phyloP scores from a whole-genome alignment of 148 eudicot species.

The Dysphania ambrosioides region DNA sequence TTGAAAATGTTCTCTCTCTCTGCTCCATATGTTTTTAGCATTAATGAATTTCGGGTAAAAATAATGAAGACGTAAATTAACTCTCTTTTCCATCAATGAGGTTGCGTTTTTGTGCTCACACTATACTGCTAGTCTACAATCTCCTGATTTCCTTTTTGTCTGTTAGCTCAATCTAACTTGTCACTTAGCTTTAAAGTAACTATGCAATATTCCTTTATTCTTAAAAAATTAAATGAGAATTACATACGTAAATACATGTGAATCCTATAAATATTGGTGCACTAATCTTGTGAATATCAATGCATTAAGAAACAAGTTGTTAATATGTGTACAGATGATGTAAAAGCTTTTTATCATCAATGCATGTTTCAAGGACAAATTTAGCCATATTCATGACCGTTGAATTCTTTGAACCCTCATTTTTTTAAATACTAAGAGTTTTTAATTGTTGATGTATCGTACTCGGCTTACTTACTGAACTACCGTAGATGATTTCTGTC shows the following conservation, averaged over 20 bases:
- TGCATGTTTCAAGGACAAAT: neutral
- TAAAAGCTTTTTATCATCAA: neutral
- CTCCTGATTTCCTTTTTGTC: neutral
- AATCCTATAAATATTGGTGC: too few relatives aligned
- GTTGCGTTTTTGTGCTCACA: neutral
- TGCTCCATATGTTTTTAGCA: neutral
- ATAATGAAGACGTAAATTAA: too few relatives aligned
- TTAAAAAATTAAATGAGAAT: neutral
- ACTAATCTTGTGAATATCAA: neutral
- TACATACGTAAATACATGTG: neutral
- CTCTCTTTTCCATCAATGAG: neutral
- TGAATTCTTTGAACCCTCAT: too few relatives aligned
- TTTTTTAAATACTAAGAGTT: too few relatives aligned
- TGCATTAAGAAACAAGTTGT: neutral
- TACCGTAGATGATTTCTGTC: slow-evolving; percentile 11
- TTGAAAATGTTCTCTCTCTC: neutral
- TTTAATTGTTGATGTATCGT: neutral
- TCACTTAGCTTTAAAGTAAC: neutral
- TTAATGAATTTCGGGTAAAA: neutral
- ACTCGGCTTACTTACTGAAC: slow-evolving; percentile 10
- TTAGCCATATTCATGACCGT: neutral
- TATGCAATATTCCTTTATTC: neutral
- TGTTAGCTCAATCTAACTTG: neutral
- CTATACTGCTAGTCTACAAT: neutral
- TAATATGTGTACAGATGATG: neutral